Conservation (phyloP, 2,329 filamentous ascomycete genomes). For the Tothia fuscella region DNA sequence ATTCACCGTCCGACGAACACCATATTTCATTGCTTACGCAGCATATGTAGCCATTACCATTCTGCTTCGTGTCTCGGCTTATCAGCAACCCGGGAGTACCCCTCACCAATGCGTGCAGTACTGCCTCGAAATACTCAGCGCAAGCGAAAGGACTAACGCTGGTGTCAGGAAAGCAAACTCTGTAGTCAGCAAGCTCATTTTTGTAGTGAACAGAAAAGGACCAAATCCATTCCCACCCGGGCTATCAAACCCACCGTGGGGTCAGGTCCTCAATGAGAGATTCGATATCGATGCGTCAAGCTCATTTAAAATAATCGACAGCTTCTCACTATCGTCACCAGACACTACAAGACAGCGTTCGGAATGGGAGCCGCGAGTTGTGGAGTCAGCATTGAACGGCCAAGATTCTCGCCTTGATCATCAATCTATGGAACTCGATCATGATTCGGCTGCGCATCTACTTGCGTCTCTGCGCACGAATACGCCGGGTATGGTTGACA, state of each 20-base stretch:
- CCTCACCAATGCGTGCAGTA: conserved; percentile 1
- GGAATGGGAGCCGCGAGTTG: background rate
- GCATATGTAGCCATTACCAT: conserved; percentile 8
- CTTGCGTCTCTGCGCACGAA: conserved; percentile 3
- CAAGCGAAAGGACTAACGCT: conserved; percentile 4
- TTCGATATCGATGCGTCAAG: conserved; percentile 1
- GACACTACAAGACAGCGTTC: conserved; percentile 4
- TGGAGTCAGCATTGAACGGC: conserved; percentile 3
- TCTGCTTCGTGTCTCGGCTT: conserved; percentile 5
- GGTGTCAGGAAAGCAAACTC: conserved; percentile 7
- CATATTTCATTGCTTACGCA: conserved; percentile 9
- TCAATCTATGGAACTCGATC: conserved; percentile 1
- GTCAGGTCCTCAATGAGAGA: conserved; percentile 1
- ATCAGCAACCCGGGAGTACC: background rate
- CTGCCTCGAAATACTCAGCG: conserved; percentile 2
- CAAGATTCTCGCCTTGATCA: background rate
- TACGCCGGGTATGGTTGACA: background rate
- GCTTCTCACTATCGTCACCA: background rate
- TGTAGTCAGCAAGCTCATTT: conserved; percentile 6
- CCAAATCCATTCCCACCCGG: conserved; percentile 6
- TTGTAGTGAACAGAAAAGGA: conserved; percentile 3
- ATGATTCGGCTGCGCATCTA: conserved; percentile 6
- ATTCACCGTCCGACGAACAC: conserved; percentile 6
- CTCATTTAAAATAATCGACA: conserved; percentile 2
- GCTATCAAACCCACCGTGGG: conserved; percentile 1